Base-by-base conservation (phyloP, 345 rosid genomes). In the Camelina sativa region DNA sequence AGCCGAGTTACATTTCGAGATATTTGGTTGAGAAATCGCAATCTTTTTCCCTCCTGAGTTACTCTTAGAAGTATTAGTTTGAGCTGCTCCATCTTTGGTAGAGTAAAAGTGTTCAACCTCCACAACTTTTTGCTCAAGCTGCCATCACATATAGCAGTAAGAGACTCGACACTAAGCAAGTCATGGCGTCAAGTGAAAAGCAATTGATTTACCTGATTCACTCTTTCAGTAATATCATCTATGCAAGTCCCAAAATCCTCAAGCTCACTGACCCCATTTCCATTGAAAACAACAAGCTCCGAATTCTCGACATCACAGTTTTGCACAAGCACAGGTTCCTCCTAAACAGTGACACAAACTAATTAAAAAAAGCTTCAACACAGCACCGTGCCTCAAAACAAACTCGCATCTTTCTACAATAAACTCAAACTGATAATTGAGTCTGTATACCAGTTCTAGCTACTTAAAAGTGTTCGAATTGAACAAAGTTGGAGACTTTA, bases 91-190 rank as follows among this genome's bases (percentile, higher is more conserved):
- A 47, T 78, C 83, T 55, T 76, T 71, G 62, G 40, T 70, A 69
- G 50, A 25, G 82, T 80, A 90, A 72, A 80, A 87, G 46, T 81
- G 85, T 62, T 90, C 96, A 16, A 88, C 89, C 47, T 82, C 82
- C 43, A 73, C 82, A 38, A 88, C 87, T 67, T 80, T 83, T 54
- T 83, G 69, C 84, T 90, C 90, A 23, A 88, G 85, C 93, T 90
- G 83, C 81, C 80, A 10, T 25, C 30, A 41, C 76, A 76, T 23
- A 63, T 43, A 67, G 20, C 7, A 23, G 50, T 28, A 53, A 82
- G 68, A 15, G 32, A 52, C 6, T 35, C 7, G 28, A 6, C 57
- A 71, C 30, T 23, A 62, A 7, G 20, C 46, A 22, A 55, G 5
- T 7, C 15, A 34, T 8, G 65, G 20, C 19, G 5, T 41, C n/a